These are phyloP conservation scores for Pelargonium australe DNA, from an alignment of 441 rosid genomes.

Conservation along the genomic window DNA sequence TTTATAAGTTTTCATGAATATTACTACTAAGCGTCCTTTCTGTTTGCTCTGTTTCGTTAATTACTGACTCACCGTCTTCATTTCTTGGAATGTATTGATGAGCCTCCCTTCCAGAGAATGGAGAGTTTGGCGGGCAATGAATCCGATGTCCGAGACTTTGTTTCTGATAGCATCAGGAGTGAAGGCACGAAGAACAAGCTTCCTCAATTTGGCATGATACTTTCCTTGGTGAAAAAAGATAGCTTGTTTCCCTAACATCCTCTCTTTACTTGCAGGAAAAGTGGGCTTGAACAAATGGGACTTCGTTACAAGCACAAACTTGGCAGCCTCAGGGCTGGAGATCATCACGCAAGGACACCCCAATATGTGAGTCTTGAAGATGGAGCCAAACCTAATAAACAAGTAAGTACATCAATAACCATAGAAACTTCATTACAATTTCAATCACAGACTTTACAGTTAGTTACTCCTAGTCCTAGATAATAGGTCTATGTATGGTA, in stretches of 20 bases:
- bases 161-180: slow-evolving; percentile 55
- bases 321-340: slow-evolving; percentile 87
- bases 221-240: slow-evolving; percentile 91
- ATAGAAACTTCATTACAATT: background rate
- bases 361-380: slow-evolving; percentile 83
- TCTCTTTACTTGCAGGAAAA: slow-evolving; percentile 89
- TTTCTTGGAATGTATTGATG: slow-evolving; percentile 74
- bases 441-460: background rate
- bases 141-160: slow-evolving; percentile 51
- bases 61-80: slow-evolving; percentile 63
- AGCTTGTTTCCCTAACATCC: slow-evolving; percentile 91
- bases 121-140: slow-evolving; percentile 49
- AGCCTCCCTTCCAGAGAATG: slow-evolving; percentile 46
- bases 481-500: background rate
- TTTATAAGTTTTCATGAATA: background rate
- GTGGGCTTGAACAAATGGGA: slow-evolving; percentile 92
- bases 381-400: slow-evolving; percentile 52
- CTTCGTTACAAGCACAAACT: slow-evolving; percentile 68
- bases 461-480: too few species aligned
- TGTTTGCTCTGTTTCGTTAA: too few species aligned
- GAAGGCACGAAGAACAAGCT: slow-evolving; percentile 88
- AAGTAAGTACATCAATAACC: background rate
- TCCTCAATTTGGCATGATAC: slow-evolving; percentile 70
- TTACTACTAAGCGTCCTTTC: too few species aligned
- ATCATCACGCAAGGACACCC: slow-evolving; percentile 98